phyloP scores from a whole-genome alignment of 164 flowering plant genomes.

The Sedum album region DNA sequence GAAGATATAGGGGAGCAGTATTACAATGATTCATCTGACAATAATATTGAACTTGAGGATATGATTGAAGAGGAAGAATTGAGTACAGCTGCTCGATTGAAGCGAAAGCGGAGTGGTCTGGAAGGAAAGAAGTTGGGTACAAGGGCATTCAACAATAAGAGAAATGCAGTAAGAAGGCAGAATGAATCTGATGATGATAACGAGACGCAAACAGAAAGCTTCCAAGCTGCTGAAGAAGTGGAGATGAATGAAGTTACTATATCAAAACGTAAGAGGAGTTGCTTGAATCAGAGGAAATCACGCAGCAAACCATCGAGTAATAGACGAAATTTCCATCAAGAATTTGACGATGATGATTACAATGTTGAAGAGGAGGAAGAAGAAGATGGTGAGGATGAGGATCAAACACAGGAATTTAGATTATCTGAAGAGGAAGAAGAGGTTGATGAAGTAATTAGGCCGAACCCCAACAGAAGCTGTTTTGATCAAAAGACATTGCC shows the following conservation, averaged over 20 bases:
- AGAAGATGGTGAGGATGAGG: constrained; percentile 5
- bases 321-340: constrained; percentile 12
- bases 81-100: constrained; percentile 18
- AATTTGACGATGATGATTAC: constrained; percentile 11
- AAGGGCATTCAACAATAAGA: constrained; percentile 6
- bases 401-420: constrained; percentile 8
- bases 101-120: constrained; percentile 11
- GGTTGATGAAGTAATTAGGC: background rate
- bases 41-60: constrained; percentile 38
- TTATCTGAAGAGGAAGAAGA: constrained; percentile 15
- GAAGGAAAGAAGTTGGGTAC: constrained; percentile 14
- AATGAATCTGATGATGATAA: constrained; percentile 20
- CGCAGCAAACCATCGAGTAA: background rate
- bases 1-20: background rate
- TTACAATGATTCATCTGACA: constrained; percentile 18
- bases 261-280: constrained; percentile 4
- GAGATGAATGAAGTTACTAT: constrained; percentile 2
- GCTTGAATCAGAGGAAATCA: background rate
- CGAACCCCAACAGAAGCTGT: background rate
- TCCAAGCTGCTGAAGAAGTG: constrained; percentile 13
- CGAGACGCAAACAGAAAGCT: constrained; percentile 13
- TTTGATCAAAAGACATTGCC: background rate
- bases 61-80: constrained; percentile 22
- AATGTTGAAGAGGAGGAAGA: constrained; percentile 9
- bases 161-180: constrained; percentile 18